Conservation (phyloP, 768 basidiomycete genomes). For the Lactifluus subvellereus region DNA sequence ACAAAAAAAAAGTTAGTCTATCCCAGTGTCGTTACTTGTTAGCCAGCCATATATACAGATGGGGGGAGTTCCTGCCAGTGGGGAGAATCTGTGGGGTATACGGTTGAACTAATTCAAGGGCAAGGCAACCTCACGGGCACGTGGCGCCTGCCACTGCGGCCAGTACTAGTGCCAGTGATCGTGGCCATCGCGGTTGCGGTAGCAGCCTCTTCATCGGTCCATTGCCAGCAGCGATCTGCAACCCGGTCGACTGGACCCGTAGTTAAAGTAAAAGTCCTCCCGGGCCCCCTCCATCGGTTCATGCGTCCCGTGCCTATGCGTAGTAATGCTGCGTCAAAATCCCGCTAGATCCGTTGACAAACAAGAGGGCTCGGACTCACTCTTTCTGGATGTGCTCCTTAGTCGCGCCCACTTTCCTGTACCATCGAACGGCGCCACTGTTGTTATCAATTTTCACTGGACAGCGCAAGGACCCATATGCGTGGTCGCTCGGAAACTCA, state of each 20-base stretch:
- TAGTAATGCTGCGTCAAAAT: not conserved
- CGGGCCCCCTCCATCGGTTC: not conserved
- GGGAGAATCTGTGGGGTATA: too few species aligned
- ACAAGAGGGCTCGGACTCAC: not conserved
- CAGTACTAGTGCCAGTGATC: too few species aligned
- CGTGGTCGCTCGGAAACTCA: not conserved
- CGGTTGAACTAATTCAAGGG: too few species aligned
- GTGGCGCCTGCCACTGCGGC: too few species aligned
- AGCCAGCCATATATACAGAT: too few species aligned
- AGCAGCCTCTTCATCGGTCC: not conserved
- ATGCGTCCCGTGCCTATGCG: not conserved
- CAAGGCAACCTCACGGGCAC: not conserved
- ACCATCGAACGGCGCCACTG: conserved; percentile 1
- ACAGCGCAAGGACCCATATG: conserved; percentile 7
- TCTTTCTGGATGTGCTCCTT: not conserved
- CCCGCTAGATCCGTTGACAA: not conserved
- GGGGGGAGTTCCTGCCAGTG: too few species aligned
- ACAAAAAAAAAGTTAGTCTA: too few species aligned
- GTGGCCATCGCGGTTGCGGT: not conserved
- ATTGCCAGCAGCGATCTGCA: not conserved
- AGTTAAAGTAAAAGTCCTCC: conserved; percentile 5
- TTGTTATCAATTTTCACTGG: not conserved
- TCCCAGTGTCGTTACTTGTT: too few species aligned
- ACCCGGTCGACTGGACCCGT: not conserved
- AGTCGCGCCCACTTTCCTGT: not conserved